These are phyloP conservation scores for Leptomonas seymouri DNA, from an alignment of 208 protist species.

Conservation along the genomic window DNA sequence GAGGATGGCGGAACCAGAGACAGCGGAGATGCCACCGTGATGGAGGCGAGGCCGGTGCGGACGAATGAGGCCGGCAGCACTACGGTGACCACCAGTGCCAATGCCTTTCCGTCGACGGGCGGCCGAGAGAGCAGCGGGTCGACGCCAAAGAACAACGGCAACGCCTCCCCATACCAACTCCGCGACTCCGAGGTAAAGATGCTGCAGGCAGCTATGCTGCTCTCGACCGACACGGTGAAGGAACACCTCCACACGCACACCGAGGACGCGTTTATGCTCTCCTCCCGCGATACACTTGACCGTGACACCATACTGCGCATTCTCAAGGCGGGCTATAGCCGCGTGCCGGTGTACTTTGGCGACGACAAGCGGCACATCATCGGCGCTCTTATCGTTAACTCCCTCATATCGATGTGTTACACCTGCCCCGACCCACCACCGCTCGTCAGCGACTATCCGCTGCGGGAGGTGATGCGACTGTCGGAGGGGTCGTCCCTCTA, in stretches of 20 bases:
- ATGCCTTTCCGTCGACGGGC: neutral
- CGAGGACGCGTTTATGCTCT: conserved; percentile 82
- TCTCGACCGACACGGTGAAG: conserved; percentile 65
- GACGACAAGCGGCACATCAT: conserved; percentile 77
- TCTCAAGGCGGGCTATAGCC: conserved; percentile 68
- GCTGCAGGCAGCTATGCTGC: conserved; percentile 71
- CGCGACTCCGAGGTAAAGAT: conserved; percentile 71
- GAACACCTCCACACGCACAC: conserved; percentile 58
- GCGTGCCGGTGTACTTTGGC: conserved; percentile 86
- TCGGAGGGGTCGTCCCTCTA: conserved; percentile 58
- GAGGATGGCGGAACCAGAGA: neutral
- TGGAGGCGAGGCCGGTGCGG: conserved; percentile 4
- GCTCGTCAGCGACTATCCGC: conserved; percentile 67
- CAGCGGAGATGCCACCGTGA: neutral
- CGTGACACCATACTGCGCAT: conserved; percentile 64
- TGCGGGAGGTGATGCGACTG: conserved; percentile 66
- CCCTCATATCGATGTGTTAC: conserved; percentile 74
- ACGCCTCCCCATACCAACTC: conserved; percentile 31
- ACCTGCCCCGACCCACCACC: conserved; percentile 49
- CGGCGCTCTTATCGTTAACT: conserved; percentile 86
- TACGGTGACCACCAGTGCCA: neutral
- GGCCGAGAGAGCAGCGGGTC: neutral
- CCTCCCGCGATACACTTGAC: conserved; percentile 58
- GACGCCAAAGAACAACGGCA: neutral
- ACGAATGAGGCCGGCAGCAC: neutral